phyloP scores from a whole-genome alignment of 1,139 yeast species.

The Williopsis jadinii region DNA sequence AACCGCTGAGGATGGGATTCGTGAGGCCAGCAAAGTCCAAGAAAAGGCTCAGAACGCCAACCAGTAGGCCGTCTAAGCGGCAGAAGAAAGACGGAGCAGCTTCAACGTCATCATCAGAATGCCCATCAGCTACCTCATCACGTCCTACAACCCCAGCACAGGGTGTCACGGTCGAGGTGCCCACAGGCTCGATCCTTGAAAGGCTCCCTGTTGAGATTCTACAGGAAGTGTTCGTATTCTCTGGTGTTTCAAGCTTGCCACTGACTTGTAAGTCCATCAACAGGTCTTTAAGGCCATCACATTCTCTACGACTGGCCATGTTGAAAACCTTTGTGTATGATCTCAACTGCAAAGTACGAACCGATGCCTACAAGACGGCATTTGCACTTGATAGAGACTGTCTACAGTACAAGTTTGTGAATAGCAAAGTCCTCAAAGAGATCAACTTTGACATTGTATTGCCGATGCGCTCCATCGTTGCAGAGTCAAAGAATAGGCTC shows the following conservation, averaged over 20 bases:
- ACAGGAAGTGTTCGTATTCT: conserved; percentile 12
- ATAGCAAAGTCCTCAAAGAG: conserved; percentile 5
- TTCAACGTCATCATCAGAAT: too few species aligned
- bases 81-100: too few species aligned
- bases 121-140: too few species aligned
- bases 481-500: conserved; percentile 15
- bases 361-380: conserved; percentile 4
- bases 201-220: conserved; percentile 17
- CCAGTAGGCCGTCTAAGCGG: too few species aligned
- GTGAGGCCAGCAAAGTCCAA: conserved; percentile 6
- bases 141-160: too few species aligned
- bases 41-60: conserved; percentile 2
- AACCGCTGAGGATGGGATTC: conserved; percentile 6
- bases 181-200: too few species aligned
- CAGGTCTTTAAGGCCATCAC: conserved; percentile 7
- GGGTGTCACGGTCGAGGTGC: too few species aligned
- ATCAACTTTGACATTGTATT: conserved; percentile 15
- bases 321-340: conserved; percentile 1
- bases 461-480: conserved; percentile 7
- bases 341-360: neutral
- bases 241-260: conserved; percentile 12
- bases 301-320: conserved; percentile 9
- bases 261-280: conserved; percentile 9
- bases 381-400: conserved; percentile 15
- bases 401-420: conserved; percentile 12